Percentiles rank a stretch among this genome's conserved stretches.
Conservation (phyloP, 2,329 filamentous ascomycete species). For the Fusarium sp. region DNA sequence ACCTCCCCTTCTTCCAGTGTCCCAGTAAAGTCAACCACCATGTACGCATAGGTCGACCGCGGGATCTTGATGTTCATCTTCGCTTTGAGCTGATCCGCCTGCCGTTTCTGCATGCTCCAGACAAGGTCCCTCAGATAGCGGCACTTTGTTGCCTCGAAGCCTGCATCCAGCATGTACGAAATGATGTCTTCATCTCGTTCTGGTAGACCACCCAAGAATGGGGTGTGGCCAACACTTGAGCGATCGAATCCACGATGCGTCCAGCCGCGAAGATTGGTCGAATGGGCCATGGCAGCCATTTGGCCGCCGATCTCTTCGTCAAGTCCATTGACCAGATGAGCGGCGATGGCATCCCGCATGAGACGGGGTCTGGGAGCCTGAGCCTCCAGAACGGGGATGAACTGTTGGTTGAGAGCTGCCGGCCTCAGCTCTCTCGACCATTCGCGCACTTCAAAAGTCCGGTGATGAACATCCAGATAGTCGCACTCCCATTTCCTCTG, state of each 20-base stretch:
- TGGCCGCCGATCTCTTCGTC: slow-evolving; percentile 61
- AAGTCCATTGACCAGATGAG: slow-evolving; percentile 60
- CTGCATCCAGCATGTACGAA: slow-evolving; percentile 63
- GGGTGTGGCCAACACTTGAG: slow-evolving; percentile 50
- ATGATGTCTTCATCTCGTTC: slow-evolving; percentile 59
- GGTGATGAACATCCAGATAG: slow-evolving; percentile 56
- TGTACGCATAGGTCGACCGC: slow-evolving; percentile 68
- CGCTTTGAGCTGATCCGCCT: slow-evolving; percentile 61
- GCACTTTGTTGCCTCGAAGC: slow-evolving; percentile 62
- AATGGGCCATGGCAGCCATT: slow-evolving; percentile 58
- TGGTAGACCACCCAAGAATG: slow-evolving; percentile 61
- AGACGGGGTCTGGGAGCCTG: slow-evolving; percentile 55
- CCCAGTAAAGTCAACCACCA: slow-evolving; percentile 71
- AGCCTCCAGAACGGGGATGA: slow-evolving; percentile 72
- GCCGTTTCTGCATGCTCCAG: slow-evolving; percentile 56
- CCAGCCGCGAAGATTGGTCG: slow-evolving; percentile 62
- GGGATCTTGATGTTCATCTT: slow-evolving; percentile 68
- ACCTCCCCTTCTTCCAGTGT: slow-evolving; percentile 70
- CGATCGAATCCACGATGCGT: slow-evolving; percentile 55
- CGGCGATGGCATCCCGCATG: slow-evolving; percentile 59
- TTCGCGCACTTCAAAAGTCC: slow-evolving; percentile 70
- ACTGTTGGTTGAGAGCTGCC: slow-evolving; percentile 69
- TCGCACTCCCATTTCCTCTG: slow-evolving; percentile 72
- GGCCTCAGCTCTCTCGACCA: slow-evolving; percentile 47
- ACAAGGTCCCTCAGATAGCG: slow-evolving; percentile 59